Percentiles rank a stretch among this genome's conserved stretches.
Evolutionary conservation across 495 filamentous ascomycete species (phyloP).

Genomic region (Patellaria atrata): DNA sequence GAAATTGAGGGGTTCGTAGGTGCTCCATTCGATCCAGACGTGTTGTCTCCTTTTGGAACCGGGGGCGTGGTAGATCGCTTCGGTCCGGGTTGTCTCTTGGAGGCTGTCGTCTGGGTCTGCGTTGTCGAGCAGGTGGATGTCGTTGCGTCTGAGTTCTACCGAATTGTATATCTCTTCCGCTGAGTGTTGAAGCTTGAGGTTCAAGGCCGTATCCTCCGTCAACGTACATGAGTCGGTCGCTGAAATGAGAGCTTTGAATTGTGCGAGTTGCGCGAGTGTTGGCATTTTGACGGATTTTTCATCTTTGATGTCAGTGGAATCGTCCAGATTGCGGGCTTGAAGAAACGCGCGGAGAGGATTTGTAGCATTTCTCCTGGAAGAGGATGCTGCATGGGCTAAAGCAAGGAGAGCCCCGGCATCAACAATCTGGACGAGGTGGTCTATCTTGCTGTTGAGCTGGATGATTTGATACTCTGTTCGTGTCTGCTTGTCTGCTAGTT

Average conservation of each 20-base stretch:
- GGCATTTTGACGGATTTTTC: slow-evolving; percentile 5
- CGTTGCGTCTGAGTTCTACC: slow-evolving; percentile 10
- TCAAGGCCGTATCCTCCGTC: slow-evolving; percentile 16
- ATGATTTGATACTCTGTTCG: slow-evolving; percentile 22
- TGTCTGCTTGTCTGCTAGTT: slow-evolving; percentile 17
- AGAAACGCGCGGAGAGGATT: slow-evolving; percentile 12
- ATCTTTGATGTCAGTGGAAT: slow-evolving; percentile 8
- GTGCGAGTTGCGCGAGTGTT: slow-evolving; percentile 16
- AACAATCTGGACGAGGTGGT: slow-evolving; percentile 21
- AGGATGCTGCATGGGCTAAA: slow-evolving; percentile 2
- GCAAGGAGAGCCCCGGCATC: slow-evolving; percentile 11
- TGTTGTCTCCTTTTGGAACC: slow-evolving; percentile 7
- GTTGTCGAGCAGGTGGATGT: slow-evolving; percentile 11
- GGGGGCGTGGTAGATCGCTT: slow-evolving; percentile 16
- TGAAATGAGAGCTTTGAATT: slow-evolving; percentile 18
- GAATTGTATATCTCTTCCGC: slow-evolving; percentile 12
- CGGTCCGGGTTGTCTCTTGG: slow-evolving; percentile 14
- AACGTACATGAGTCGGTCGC: slow-evolving; percentile 10
- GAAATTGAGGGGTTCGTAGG: slow-evolving; percentile 16
- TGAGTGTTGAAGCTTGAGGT: slow-evolving; percentile 10
- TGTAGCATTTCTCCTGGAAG: slow-evolving; percentile 4
- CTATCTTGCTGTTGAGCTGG: slow-evolving; percentile 20
- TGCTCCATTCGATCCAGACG: slow-evolving; percentile 23
- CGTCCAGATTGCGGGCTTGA: slow-evolving; percentile 11
- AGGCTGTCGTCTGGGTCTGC: slow-evolving; percentile 11